These are phyloP conservation scores for Lepidium campestre DNA, from an alignment of 441 rosid genomes.

Conservation along the genomic window DNA sequence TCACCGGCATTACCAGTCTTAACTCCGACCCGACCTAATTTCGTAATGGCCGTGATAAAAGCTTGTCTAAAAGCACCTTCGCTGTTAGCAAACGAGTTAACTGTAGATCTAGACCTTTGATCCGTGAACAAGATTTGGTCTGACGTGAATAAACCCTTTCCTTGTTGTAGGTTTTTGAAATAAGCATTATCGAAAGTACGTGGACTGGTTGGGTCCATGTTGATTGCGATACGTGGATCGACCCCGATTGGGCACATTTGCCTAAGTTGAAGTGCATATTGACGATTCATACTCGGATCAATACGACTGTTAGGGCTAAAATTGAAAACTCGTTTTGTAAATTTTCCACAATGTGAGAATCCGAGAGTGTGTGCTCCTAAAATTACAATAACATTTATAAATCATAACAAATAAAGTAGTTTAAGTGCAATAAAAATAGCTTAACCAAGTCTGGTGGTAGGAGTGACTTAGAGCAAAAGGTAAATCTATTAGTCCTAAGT, in stretches of 20 bases:
- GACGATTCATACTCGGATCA: conserved; percentile 43
- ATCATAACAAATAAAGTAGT: not conserved
- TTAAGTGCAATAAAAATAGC: too few species aligned
- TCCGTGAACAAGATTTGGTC: conserved; percentile 51
- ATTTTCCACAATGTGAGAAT: conserved; percentile 53
- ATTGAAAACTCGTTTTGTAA: conserved; percentile 46
- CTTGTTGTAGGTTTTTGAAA: conserved; percentile 52
- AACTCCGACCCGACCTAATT: conserved; percentile 53
- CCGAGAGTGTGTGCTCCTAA: conserved; percentile 57
- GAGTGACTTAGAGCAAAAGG: too few species aligned
- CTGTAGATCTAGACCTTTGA: conserved; percentile 39
- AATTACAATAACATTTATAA: not conserved
- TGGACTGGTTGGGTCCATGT: conserved; percentile 62
- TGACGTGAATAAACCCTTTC: conserved; percentile 50
- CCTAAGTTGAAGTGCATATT: conserved; percentile 41
- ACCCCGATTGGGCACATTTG: conserved; percentile 54
- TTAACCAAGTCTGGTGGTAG: too few species aligned
- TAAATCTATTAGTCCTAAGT: too few species aligned
- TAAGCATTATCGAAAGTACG: conserved; percentile 54
- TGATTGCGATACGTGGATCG: conserved; percentile 52
- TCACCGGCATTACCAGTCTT: conserved; percentile 52
- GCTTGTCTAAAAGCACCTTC: conserved; percentile 43
- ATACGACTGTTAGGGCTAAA: conserved; percentile 38
- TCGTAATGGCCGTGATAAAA: conserved; percentile 44
- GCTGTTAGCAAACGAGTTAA: conserved; percentile 44